Percentiles rank a stretch among this genome's conserved stretches.
phyloP scores from a whole-genome alignment of 202 grass and related monocot species.

The Schoenoplectus tabernaemontani region DNA sequence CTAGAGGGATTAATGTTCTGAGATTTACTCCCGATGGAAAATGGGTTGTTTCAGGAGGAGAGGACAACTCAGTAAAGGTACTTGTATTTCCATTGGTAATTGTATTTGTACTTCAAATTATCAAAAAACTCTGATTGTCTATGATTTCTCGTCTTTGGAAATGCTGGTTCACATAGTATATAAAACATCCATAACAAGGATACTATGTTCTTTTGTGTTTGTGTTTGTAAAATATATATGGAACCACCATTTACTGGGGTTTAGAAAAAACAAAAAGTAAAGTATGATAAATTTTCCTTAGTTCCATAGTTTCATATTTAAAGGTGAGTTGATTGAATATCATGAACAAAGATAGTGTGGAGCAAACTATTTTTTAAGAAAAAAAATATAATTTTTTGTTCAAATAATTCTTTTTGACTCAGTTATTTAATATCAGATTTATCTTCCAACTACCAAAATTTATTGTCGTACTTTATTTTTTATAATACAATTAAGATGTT shows the following conservation, averaged over 20 bases:
- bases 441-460: no score
- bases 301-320: constrained; percentile 14
- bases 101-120: background rate
- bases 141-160: background rate
- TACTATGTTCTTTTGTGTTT: background rate
- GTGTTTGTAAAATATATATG: background rate
- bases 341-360: background rate
- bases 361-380: background rate
- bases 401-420: background rate
- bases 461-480: background rate
- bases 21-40: constrained; percentile 85
- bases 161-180: no score
- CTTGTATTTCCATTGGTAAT: constrained; percentile 2
- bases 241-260: background rate
- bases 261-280: background rate
- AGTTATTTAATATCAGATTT: no score
- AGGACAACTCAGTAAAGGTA: constrained; percentile 78
- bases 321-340: background rate
- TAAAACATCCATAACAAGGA: no score
- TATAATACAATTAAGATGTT: no score
- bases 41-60: constrained; percentile 87
- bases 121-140: background rate
- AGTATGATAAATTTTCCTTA: background rate
- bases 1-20: constrained; percentile 59
- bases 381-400: background rate